Conservation (phyloP, 441 rosid species). For the Pelargonium australe region DNA sequence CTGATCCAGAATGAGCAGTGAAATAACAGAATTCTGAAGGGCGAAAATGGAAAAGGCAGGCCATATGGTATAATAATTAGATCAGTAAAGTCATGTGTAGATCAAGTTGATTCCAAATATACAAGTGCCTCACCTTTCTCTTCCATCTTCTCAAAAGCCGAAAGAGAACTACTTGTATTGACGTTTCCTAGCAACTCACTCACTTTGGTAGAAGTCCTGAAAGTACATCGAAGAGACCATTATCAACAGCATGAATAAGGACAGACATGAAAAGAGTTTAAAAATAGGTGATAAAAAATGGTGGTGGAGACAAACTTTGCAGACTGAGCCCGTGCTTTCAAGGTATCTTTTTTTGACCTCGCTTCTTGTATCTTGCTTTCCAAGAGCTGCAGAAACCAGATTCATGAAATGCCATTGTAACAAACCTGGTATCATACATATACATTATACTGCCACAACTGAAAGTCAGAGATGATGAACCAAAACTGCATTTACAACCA, state of each 20-base stretch:
- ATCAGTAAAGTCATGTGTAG: background rate
- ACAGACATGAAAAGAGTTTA: conserved; percentile 8
- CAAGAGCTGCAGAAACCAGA: conserved; percentile 52
- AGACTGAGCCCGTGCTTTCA: conserved; percentile 94
- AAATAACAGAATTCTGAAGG: too few species aligned
- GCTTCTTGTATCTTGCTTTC: conserved; percentile 99
- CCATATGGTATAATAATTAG: background rate
- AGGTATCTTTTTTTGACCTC: conserved; percentile 87
- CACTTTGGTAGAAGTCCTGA: conserved; percentile 71
- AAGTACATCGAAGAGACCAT: conserved; percentile 14
- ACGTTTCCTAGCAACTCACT: conserved; percentile 75
- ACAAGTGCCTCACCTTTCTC: conserved; percentile 55
- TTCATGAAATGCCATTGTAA: conserved; percentile 22
- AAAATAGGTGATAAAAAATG: conserved; percentile 14
- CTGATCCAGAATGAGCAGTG: background rate
- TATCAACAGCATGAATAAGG: conserved; percentile 2
- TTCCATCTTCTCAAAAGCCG: conserved; percentile 83
- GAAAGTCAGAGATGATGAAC: conserved; percentile 3
- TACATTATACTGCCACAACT: conserved; percentile 14
- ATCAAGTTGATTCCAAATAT: background rate
- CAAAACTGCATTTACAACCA: background rate
- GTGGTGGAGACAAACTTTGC: conserved; percentile 56
- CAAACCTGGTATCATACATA: background rate
- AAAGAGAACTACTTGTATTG: conserved; percentile 65
- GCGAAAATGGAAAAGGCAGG: background rate